Percentiles rank a stretch among this genome's conserved stretches.
These are phyloP conservation scores for Apiospora arundinis DNA, from an alignment of 2,329 filamentous ascomycete genomes.

Conservation along the genomic window DNA sequence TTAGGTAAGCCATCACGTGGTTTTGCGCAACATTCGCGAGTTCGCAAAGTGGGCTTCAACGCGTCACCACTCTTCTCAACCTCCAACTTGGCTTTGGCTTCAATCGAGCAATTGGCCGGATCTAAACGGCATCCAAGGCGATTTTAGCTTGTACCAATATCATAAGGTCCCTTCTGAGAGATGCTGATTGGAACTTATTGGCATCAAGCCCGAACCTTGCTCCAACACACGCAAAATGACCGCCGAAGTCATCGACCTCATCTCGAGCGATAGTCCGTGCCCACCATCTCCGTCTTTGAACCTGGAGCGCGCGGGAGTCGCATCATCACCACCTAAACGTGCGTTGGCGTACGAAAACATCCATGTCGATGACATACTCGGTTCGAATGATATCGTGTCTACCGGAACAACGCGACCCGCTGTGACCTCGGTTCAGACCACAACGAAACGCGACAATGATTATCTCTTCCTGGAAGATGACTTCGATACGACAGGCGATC, in stretches of 20 bases:
- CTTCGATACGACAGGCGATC: constrained; percentile 48
- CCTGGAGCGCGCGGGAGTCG: constrained; percentile 6
- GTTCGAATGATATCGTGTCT: constrained; percentile 22
- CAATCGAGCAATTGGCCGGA: neutral
- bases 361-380: constrained; percentile 18
- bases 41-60: neutral
- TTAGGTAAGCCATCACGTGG: neutral
- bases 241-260: constrained; percentile 43
- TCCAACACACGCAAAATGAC: constrained; percentile 34
- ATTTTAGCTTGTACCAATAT: neutral
- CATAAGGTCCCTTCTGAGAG: neutral
- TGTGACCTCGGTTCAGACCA: constrained; percentile 7
- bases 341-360: constrained; percentile 26
- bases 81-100: neutral
- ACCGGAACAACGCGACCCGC: constrained; percentile 10
- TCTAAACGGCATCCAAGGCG: neutral
- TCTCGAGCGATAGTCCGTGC: constrained; percentile 38
- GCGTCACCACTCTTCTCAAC: neutral
- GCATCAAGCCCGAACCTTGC: neutral
- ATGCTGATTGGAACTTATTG: neutral
- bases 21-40: neutral
- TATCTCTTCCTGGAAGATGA: constrained; percentile 48
- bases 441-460: constrained; percentile 29
- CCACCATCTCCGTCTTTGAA: constrained; percentile 26
- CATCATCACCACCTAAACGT: constrained; percentile 22